A percentile compares a stretch with the other conserved stretches of the same genome.
Evolutionary conservation across 805 yeast genomes (phyloP).

Genomic region (Isabelozyma gotoi): DNA sequence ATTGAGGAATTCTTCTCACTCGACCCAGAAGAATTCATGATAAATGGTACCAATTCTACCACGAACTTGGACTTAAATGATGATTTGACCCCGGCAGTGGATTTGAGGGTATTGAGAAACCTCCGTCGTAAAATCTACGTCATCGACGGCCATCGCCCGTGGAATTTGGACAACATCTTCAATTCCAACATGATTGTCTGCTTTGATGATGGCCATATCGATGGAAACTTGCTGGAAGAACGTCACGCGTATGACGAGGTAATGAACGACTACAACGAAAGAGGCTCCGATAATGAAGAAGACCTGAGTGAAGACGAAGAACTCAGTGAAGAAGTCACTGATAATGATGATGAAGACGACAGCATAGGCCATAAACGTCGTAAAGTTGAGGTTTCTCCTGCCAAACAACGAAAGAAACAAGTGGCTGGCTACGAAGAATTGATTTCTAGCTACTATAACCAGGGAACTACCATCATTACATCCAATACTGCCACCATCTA

Average conservation of each 20-base stretch:
- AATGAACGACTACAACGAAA: slow-evolving; percentile 37
- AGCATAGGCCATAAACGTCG: slow-evolving; percentile 24
- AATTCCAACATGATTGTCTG: slow-evolving; percentile 78
- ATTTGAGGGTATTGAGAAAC: slow-evolving; percentile 7
- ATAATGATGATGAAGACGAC: slow-evolving; percentile 24
- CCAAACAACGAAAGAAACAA: slow-evolving; percentile 39
- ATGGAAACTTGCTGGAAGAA: slow-evolving; percentile 55
- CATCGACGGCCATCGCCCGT: slow-evolving; percentile 91
- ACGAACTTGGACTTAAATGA: slow-evolving; percentile 18
- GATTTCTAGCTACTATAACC: slow-evolving; percentile 75
- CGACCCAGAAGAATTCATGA: slow-evolving; percentile 52
- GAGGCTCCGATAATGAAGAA: slow-evolving; percentile 24
- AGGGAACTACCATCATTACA: slow-evolving; percentile 75
- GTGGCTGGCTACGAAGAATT: slow-evolving; percentile 47
- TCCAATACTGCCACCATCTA: slow-evolving; percentile 80
- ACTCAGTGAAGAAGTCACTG: slow-evolving; percentile 29
- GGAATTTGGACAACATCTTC: slow-evolving; percentile 92
- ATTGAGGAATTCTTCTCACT: slow-evolving; percentile 71
- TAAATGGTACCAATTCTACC: slow-evolving; percentile 16
- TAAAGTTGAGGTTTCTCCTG: slow-evolving; percentile 31
- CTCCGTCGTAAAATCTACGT: slow-evolving; percentile 68
- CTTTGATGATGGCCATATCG: slow-evolving; percentile 82
- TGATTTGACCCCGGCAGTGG: slow-evolving; percentile 15
- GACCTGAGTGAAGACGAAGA: slow-evolving; percentile 32
- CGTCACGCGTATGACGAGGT: slow-evolving; percentile 58